Evolutionary conservation across 169 alveolate species (phyloP).

Genomic region (Blepharisma undulans): DNA sequence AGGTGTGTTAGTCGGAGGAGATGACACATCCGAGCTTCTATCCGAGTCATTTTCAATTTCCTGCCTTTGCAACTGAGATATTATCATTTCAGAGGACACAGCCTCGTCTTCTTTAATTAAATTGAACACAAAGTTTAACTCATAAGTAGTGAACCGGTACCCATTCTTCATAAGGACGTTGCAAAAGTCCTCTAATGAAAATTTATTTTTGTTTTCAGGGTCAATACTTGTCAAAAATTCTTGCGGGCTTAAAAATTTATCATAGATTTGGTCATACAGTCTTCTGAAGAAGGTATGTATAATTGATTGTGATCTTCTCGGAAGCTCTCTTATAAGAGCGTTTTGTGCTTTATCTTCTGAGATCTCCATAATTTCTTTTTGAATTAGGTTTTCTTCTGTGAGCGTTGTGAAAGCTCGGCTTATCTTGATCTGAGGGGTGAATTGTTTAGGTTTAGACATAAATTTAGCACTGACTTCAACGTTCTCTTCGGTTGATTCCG

Average conservation of each 20-base stretch:
- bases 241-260: background rate
- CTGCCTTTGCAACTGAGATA: background rate
- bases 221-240: background rate
- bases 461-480: background rate
- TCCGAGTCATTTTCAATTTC: background rate
- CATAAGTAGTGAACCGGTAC: background rate
- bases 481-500: background rate
- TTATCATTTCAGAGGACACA: background rate
- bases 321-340: background rate
- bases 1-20: background rate
- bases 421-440: background rate
- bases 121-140: background rate
- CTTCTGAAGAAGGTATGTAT: background rate
- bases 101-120: background rate
- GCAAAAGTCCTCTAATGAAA: background rate
- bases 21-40: background rate
- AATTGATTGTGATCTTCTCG: background rate
- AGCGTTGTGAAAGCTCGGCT: background rate
- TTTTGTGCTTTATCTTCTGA: background rate
- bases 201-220: background rate
- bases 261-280: background rate
- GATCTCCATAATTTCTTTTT: background rate
- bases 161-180: background rate
- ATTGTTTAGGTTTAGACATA: background rate
- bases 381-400: background rate